Conservation (phyloP, 495 filamentous ascomycete genomes). For the Lasiosphaeria miniovina region DNA sequence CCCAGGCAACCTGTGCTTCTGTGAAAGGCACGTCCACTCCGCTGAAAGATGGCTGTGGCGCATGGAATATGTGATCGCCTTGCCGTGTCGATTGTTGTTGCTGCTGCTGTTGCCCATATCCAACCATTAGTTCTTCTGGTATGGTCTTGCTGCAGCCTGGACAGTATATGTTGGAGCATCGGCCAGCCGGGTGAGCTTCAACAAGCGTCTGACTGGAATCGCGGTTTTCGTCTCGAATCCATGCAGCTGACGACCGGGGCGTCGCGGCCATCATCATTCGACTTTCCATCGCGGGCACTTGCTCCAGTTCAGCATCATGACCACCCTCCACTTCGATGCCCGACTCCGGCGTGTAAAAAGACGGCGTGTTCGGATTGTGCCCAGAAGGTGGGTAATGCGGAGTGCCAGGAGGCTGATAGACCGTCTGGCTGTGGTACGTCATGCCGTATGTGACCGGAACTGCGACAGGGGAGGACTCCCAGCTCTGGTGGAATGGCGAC, state of each 20-base stretch:
- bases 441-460: slow-evolving; percentile 18
- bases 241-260: slow-evolving; percentile 23
- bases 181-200: slow-evolving; percentile 26
- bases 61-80: too few species aligned
- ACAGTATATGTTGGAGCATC: slow-evolving; percentile 25
- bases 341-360: slow-evolving; percentile 3
- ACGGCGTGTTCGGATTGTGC: slow-evolving; percentile 5
- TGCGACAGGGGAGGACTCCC: slow-evolving; percentile 18
- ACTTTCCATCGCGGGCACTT: slow-evolving; percentile 4
- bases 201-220: slow-evolving; percentile 32
- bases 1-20: too few species aligned
- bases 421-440: slow-evolving; percentile 16
- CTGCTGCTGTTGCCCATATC: too few species aligned
- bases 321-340: neutral
- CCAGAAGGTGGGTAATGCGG: slow-evolving; percentile 18
- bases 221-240: slow-evolving; percentile 30
- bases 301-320: neutral
- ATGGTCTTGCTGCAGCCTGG: slow-evolving; percentile 25
- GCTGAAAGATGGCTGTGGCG: too few species aligned
- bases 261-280: slow-evolving; percentile 18
- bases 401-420: slow-evolving; percentile 16
- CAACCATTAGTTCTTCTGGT: neutral
- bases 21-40: too few species aligned
- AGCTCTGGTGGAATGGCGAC: slow-evolving; percentile 13
- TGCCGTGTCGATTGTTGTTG: too few species aligned